phyloP scores from a whole-genome alignment of 345 rosid species.

The Firmiana major region DNA sequence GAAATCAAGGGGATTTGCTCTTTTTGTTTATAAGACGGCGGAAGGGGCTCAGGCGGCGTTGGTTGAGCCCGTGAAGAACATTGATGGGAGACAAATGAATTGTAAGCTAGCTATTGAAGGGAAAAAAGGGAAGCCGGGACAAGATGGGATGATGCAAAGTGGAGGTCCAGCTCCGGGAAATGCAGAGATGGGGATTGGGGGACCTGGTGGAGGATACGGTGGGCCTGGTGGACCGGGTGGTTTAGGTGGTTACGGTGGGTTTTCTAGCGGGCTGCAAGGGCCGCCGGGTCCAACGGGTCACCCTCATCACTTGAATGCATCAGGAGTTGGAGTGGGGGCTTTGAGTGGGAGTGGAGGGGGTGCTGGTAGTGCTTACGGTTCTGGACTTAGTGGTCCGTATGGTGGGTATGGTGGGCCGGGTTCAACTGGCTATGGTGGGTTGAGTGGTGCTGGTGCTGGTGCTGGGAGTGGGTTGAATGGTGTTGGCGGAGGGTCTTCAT shows the following conservation, averaged over 20 bases:
- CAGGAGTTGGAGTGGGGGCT: slow-evolving; percentile 39
- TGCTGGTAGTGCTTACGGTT: slow-evolving; percentile 38
- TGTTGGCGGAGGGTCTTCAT: slow-evolving; percentile 44
- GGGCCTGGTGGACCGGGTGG: slow-evolving; percentile 40
- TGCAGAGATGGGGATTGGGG: slow-evolving; percentile 51
- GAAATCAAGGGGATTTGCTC: slow-evolving; percentile 73
- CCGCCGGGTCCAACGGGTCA: slow-evolving; percentile 33
- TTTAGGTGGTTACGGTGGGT: slow-evolving; percentile 41
- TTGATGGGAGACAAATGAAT: slow-evolving; percentile 69
- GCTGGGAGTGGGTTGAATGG: slow-evolving; percentile 24
- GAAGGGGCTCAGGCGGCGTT: slow-evolving; percentile 83
- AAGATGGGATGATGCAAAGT: slow-evolving; percentile 25
- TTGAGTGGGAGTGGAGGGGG: slow-evolving; percentile 31
- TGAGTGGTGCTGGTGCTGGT: slow-evolving; percentile 29
- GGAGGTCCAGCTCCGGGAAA: slow-evolving; percentile 34
- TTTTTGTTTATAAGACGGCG: slow-evolving; percentile 73
- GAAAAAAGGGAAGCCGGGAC: slow-evolving; percentile 57
- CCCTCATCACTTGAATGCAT: slow-evolving; percentile 49
- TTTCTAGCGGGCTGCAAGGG: slow-evolving; percentile 33
- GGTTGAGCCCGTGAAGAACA: slow-evolving; percentile 61
- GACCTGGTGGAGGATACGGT: slow-evolving; percentile 10
- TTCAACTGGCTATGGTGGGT: slow-evolving; percentile 43
- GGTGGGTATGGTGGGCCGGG: slow-evolving; percentile 64
- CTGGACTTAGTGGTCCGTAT: slow-evolving; percentile 44
- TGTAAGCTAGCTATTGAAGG: slow-evolving; percentile 83